Evolutionary conservation across 2,329 filamentous ascomycete genomes (phyloP).

Genomic region (Hymenotorrendiella dingleyae): DNA sequence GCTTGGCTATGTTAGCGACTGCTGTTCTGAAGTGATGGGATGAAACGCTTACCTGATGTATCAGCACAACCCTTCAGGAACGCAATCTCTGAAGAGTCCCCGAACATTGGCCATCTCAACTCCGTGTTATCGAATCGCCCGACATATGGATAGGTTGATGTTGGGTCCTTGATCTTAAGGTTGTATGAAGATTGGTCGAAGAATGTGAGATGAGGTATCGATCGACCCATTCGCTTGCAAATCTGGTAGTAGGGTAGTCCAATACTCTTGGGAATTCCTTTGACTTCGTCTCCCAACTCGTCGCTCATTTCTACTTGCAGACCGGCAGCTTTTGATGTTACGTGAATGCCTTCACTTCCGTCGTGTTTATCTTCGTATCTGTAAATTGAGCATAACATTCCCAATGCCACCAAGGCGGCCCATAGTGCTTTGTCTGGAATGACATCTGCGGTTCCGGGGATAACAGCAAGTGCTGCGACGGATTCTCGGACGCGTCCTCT

Average conservation of each 20-base stretch:
- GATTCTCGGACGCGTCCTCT: slow-evolving; percentile 46
- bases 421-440: slow-evolving; percentile 48
- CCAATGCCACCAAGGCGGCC: slow-evolving; percentile 46
- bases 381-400: slow-evolving; percentile 49
- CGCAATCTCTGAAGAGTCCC: slow-evolving; percentile 44
- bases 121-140: slow-evolving; percentile 48
- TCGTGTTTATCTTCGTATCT: slow-evolving; percentile 47
- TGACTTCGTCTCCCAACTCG: slow-evolving; percentile 43
- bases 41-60: slow-evolving; percentile 25
- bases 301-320: slow-evolving; percentile 42
- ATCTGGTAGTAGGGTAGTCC: slow-evolving; percentile 45
- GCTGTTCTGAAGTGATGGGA: neutral
- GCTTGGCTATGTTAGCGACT: slow-evolving; percentile 23
- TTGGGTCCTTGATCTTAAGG: slow-evolving; percentile 30
- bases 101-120: slow-evolving; percentile 48
- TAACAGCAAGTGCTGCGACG: slow-evolving; percentile 41
- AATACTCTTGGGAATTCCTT: slow-evolving; percentile 43
- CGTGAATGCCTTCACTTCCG: slow-evolving; percentile 43
- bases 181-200: slow-evolving; percentile 50
- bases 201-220: slow-evolving; percentile 46
- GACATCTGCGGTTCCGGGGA: slow-evolving; percentile 43
- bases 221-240: slow-evolving; percentile 45
- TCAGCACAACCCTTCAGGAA: slow-evolving; percentile 40
- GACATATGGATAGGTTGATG: slow-evolving; percentile 44
- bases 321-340: slow-evolving; percentile 29